These are phyloP conservation scores for Phytopythium delawarense DNA, from an alignment of 352 stramenopile species.

Conservation along the genomic window DNA sequence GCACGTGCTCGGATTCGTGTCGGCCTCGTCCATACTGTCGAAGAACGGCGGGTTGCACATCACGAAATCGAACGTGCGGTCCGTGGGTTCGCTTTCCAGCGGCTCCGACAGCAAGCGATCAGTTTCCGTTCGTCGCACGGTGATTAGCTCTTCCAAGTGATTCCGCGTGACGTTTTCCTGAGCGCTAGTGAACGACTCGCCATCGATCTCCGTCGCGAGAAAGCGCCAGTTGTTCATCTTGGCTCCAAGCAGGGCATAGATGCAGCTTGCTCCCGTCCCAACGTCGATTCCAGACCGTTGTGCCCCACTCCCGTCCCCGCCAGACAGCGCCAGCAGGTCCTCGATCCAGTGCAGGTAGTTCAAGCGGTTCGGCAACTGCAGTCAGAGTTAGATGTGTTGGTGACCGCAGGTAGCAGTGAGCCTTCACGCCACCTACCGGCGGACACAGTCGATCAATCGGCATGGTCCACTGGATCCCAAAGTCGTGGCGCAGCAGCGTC, in stretches of 20 bases:
- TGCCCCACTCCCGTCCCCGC: neutral
- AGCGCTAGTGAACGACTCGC: conserved; percentile 74
- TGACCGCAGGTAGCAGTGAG: neutral
- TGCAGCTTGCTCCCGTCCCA: conserved; percentile 93
- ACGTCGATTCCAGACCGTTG: conserved; percentile 89
- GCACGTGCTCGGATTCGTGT: conserved; percentile 66
- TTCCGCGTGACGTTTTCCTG: conserved; percentile 89
- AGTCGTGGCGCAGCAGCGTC: conserved; percentile 90
- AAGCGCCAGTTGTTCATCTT: conserved; percentile 89
- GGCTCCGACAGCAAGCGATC: conserved; percentile 45
- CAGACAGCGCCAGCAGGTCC: conserved; percentile 63
- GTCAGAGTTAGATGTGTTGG: neutral
- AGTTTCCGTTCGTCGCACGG: conserved; percentile 40
- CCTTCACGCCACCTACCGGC: conserved; percentile 56
- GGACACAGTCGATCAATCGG: conserved; percentile 92
- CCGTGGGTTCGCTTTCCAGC: conserved; percentile 18
- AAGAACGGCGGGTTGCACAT: conserved; percentile 99
- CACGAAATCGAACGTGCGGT: conserved; percentile 80
- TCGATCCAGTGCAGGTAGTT: conserved; percentile 97
- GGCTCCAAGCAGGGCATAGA: conserved; percentile 93
- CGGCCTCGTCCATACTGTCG: conserved; percentile 65
- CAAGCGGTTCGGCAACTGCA: conserved; percentile 79
- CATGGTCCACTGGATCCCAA: conserved; percentile 87
- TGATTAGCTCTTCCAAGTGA: conserved; percentile 58
- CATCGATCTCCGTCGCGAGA: conserved; percentile 94